Evolutionary conservation across 2,329 filamentous ascomycete genomes (phyloP), one percentile per base, ranked within the genome.

Genomic region (Mycocentrospora acerina): DNA sequence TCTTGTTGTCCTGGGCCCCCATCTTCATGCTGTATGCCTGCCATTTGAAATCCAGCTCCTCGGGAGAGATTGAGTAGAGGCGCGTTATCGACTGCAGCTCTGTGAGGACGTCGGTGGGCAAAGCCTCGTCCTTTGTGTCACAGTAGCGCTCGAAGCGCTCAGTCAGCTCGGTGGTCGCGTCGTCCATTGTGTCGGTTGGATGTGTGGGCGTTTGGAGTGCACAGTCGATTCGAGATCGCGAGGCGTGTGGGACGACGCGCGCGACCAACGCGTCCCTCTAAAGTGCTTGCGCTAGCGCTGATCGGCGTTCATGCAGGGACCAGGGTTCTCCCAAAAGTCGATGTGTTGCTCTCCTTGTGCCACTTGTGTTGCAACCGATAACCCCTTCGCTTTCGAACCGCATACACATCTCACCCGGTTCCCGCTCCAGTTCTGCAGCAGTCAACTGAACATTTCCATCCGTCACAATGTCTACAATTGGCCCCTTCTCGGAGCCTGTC

Each of bases 1-100:
- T 71, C 43, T 77, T 83, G 46, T 83, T 83, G 40, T 89, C 86
- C 40, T 94, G 88, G 32, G 81, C 73, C 16, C 90, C 88, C 83
- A 97, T 90, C 69, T 91, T 95, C 64, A 98, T 85, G 68, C 87
- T 90, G 75, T 96, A 97, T 1, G 90, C 91, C 68, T 98, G 93
- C 93, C 93, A 98, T 77, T 97, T 97, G 81, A 89, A 96, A 69
- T 89, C 96, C 17, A 97, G 76, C 64, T 97, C 93, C 66, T 97
- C 84, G 24, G 83, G 77, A 12, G 83, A 81, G 44, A 97, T 79
- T 32, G 82, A 82, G 70, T 96, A 88, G 44, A 97, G 76, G 37
- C 85, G 83, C 71, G 93, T 79, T 64, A 95, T 94, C 42, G 89
- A 94, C 62, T 86, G 79, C 52, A 98, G 75, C 71, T 96, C 90